Conservation (phyloP, 2,329 filamentous ascomycete species). For the Elsinoe ampelina region DNA sequence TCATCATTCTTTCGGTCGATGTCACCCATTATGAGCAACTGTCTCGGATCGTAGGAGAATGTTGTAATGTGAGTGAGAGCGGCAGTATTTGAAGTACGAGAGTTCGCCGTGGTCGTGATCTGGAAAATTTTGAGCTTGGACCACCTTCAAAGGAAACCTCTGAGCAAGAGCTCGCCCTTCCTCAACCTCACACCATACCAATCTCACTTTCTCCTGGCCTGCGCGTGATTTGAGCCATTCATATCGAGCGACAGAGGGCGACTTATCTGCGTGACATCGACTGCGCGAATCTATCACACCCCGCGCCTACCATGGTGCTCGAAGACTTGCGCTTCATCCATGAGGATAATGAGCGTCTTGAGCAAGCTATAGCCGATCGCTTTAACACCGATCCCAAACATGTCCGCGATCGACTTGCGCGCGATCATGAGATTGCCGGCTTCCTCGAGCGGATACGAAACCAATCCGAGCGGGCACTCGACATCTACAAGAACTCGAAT, state of each 20-base stretch:
- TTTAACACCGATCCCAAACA: constrained; percentile 81
- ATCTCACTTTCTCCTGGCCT: neutral
- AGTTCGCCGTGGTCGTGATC: neutral
- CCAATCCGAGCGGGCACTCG: constrained; percentile 70
- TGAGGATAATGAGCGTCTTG: constrained; percentile 91
- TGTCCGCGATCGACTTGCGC: constrained; percentile 76
- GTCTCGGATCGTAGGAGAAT: neutral
- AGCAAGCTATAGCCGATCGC: constrained; percentile 86
- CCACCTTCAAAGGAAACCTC: constrained; percentile 6
- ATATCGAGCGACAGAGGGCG: neutral
- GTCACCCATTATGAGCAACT: constrained; percentile 63
- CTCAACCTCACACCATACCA: neutral
- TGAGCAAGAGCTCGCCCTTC: neutral
- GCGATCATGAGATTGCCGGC: constrained; percentile 84
- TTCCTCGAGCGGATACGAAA: constrained; percentile 80
- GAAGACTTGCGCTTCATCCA: constrained; percentile 92
- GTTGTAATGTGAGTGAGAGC: neutral
- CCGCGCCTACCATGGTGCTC: constrained; percentile 53
- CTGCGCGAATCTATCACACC: neutral
- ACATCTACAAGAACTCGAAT: constrained; percentile 74
- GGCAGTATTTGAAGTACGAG: neutral
- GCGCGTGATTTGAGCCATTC: no score
- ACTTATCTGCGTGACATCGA: neutral
- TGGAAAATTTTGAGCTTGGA: constrained; percentile 15
- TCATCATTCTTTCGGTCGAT: constrained; percentile 92